phyloP scores from a whole-genome alignment of 352 stramenopile genomes.

The Globisporangium cystogenes region DNA sequence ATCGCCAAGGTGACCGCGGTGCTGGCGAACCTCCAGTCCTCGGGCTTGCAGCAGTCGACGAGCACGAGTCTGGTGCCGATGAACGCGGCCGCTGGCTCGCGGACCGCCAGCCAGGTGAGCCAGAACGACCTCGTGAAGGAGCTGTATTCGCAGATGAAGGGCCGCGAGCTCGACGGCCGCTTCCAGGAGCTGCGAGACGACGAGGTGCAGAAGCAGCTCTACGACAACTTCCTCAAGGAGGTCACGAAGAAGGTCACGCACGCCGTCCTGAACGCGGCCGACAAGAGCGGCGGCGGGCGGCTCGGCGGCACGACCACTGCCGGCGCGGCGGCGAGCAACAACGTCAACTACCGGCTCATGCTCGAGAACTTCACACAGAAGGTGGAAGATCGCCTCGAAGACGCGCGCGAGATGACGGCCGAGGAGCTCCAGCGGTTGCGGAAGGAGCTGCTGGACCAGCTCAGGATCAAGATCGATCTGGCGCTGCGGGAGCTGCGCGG shows the following conservation, averaged over 20 bases:
- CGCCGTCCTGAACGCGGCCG: constrained; percentile 30
- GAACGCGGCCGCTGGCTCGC: constrained; percentile 11
- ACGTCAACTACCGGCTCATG: constrained; percentile 63
- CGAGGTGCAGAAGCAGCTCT: constrained; percentile 47
- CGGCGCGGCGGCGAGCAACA: constrained; percentile 32
- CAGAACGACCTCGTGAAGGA: constrained; percentile 46
- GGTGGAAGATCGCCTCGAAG: constrained; percentile 60
- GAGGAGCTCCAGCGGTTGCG: constrained; percentile 58
- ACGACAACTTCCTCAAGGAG: constrained; percentile 70
- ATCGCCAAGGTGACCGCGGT: constrained; percentile 34
- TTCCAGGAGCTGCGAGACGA: constrained; percentile 33
- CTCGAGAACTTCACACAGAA: constrained; percentile 73
- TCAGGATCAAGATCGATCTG: constrained; percentile 46
- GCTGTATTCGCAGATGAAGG: constrained; percentile 56
- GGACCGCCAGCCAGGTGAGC: constrained; percentile 6
- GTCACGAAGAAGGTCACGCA: constrained; percentile 76
- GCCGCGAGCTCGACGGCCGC: constrained; percentile 39
- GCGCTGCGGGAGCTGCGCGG: constrained; percentile 55
- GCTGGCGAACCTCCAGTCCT: constrained; percentile 19
- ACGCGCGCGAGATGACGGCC: constrained; percentile 49
- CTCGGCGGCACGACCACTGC: constrained; percentile 5
- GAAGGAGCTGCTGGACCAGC: constrained; percentile 62
- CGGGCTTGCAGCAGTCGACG: not conserved
- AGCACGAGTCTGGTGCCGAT: constrained; percentile 16
- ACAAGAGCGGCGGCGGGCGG: constrained; percentile 23